Evolutionary conservation across 306 rosid genomes (phyloP).

Genomic region (Cucumis hystrix): DNA sequence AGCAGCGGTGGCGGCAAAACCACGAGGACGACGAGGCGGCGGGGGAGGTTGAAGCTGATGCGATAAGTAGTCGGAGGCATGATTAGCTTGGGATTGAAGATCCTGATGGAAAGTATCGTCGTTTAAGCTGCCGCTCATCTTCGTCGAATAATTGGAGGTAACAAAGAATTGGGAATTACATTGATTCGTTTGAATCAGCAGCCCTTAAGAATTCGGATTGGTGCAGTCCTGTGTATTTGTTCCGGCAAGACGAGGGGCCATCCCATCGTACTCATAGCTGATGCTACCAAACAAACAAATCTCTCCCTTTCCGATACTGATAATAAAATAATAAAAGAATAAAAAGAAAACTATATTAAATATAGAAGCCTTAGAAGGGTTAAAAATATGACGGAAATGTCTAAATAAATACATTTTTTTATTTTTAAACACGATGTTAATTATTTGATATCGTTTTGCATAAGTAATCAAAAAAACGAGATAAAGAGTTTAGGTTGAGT

Average conservation of each 20-base stretch:
- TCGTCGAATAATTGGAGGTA: not conserved
- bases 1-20: slow-evolving; percentile 65
- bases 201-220: not conserved
- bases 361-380: no score
- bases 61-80: slow-evolving; percentile 47
- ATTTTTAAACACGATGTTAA: no score
- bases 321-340: not conserved
- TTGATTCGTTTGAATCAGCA: not conserved
- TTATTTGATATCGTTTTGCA: no score
- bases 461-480: no score
- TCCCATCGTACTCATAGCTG: not conserved
- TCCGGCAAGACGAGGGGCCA: not conserved
- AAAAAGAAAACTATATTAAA: no score
- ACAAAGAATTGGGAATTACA: not conserved
- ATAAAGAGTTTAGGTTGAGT: no score
- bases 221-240: not conserved
- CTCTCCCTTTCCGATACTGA: not conserved
- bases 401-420: no score
- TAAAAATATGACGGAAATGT: no score
- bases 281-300: not conserved
- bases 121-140: slow-evolving; percentile 10
- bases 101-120: slow-evolving; percentile 39
- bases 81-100: slow-evolving; percentile 61
- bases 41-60: slow-evolving; percentile 22
- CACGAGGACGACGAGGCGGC: slow-evolving; percentile 83